Conservation (phyloP, 768 basidiomycete species). For the Rhodocollybia butyracea region DNA sequence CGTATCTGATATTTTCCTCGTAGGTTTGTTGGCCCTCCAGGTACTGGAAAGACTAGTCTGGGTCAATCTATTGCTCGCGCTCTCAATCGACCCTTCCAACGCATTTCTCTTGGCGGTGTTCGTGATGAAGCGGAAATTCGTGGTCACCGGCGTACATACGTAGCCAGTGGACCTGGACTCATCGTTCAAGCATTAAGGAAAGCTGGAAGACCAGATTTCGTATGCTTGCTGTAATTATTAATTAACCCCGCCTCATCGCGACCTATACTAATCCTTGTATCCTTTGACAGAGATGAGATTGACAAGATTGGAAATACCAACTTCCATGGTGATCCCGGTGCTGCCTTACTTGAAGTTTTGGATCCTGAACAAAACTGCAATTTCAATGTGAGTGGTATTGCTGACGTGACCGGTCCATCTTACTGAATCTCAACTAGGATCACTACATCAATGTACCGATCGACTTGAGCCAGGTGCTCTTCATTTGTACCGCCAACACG, state of each 20-base stretch:
- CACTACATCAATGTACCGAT: slow-evolving; percentile 91
- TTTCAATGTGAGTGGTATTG: slow-evolving; percentile 54
- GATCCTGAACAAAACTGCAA: slow-evolving; percentile 92
- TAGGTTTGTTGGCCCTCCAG: slow-evolving; percentile 88
- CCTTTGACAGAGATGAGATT: slow-evolving; percentile 67
- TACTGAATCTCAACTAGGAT: slow-evolving; percentile 46
- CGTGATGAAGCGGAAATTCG: slow-evolving; percentile 88
- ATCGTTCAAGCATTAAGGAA: slow-evolving; percentile 87
- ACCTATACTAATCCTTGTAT: slow-evolving; percentile 9
- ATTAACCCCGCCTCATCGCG: background rate
- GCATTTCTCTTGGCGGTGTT: slow-evolving; percentile 90
- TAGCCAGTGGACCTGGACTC: slow-evolving; percentile 81
- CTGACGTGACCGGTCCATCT: background rate
- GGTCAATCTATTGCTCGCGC: slow-evolving; percentile 87
- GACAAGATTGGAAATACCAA: slow-evolving; percentile 88
- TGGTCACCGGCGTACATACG: slow-evolving; percentile 82
- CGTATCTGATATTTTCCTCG: slow-evolving; percentile 7
- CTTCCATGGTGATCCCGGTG: slow-evolving; percentile 89
- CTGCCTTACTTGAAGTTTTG: slow-evolving; percentile 86
- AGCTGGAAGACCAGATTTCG: slow-evolving; percentile 75
- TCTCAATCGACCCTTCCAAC: slow-evolving; percentile 81
- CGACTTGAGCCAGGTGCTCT: slow-evolving; percentile 84
- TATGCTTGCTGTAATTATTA: slow-evolving; percentile 63
- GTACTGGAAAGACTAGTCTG: slow-evolving; percentile 88
- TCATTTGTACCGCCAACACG: slow-evolving; percentile 90